A percentile compares a stretch with the other conserved stretches of the same genome.
These are phyloP conservation scores for Odonthalia washingtoniensis DNA, from an alignment of 31 red algal genomes.

Conservation along the genomic window DNA sequence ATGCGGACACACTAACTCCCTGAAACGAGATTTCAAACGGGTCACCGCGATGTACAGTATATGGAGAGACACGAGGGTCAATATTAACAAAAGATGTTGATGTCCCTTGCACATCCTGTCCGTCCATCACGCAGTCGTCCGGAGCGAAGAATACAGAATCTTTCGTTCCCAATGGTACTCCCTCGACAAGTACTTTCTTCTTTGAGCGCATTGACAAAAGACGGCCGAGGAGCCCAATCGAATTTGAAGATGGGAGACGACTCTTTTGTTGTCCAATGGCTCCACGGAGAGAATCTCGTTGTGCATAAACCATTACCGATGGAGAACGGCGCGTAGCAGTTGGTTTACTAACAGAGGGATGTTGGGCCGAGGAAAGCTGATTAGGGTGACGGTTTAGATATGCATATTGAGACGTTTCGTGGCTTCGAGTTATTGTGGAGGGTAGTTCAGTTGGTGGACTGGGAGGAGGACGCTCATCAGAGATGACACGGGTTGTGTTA, in stretches of 20 bases:
- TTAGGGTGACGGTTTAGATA: no score
- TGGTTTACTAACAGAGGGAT: no score
- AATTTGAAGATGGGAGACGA: neutral
- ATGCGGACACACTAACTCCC: constrained; percentile 30
- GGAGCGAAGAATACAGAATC: constrained; percentile 54
- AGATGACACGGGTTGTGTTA: no score
- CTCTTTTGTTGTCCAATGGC: neutral
- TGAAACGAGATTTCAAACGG: constrained; percentile 52
- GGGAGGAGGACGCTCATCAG: no score
- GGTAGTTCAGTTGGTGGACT: no score
- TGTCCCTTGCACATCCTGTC: neutral
- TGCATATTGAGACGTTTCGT: no score
- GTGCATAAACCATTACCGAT: neutral
- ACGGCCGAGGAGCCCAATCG: neutral
- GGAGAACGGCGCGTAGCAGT: constrained; percentile 2
- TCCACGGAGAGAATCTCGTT: neutral
- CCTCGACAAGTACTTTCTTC: constrained; percentile 54
- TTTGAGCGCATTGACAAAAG: neutral
- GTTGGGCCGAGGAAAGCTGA: no score
- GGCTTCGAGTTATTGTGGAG: no score
- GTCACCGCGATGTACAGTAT: constrained; percentile 34
- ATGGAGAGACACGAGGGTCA: neutral
- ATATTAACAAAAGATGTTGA: constrained; percentile 46
- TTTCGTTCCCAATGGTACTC: neutral
- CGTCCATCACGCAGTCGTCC: neutral